A percentile compares a stretch with the other conserved stretches of the same genome.
Conservation (phyloP, 2,329 filamentous ascomycete species). For the Claviceps sp. region DNA sequence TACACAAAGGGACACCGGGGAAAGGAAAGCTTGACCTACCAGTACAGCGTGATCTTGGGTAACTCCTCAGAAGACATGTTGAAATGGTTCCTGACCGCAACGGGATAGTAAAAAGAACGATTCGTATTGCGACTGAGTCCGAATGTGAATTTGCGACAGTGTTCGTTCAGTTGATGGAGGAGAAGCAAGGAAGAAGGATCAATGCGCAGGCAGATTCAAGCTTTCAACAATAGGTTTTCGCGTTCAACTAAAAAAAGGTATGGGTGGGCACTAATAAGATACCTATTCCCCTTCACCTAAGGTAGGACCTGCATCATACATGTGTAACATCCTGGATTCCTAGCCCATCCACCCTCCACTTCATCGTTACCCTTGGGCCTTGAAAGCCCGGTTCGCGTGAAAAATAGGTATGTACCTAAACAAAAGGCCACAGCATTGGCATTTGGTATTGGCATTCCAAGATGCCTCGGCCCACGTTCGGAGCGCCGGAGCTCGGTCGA, state of each 20-base stretch:
- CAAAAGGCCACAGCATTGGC: too few relatives aligned
- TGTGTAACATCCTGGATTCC: too few relatives aligned
- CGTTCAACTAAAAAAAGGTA: too few relatives aligned
- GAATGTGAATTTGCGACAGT: not conserved
- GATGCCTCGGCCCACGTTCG: not conserved
- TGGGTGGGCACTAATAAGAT: too few relatives aligned
- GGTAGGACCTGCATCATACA: too few relatives aligned
- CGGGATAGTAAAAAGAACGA: too few relatives aligned
- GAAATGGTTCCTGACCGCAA: not conserved
- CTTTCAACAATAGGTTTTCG: not conserved
- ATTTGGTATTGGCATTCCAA: not conserved
- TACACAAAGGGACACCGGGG: not conserved
- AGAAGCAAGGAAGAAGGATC: not conserved
- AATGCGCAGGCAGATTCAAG: not conserved
- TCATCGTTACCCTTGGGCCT: too few relatives aligned
- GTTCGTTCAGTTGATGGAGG: not conserved
- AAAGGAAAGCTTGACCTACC: conserved; percentile 28
- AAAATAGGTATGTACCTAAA: too few relatives aligned
- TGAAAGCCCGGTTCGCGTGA: too few relatives aligned
- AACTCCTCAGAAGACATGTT: conserved; percentile 9
- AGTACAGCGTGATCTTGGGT: conserved; percentile 50
- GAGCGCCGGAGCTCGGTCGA: not conserved
- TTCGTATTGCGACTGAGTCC: not conserved
- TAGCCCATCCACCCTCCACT: not conserved
- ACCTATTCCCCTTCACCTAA: too few relatives aligned